These are phyloP conservation scores for Mortierella antarctica DNA, from an alignment of 192 early-diverging fungal species.

Conservation along the genomic window DNA sequence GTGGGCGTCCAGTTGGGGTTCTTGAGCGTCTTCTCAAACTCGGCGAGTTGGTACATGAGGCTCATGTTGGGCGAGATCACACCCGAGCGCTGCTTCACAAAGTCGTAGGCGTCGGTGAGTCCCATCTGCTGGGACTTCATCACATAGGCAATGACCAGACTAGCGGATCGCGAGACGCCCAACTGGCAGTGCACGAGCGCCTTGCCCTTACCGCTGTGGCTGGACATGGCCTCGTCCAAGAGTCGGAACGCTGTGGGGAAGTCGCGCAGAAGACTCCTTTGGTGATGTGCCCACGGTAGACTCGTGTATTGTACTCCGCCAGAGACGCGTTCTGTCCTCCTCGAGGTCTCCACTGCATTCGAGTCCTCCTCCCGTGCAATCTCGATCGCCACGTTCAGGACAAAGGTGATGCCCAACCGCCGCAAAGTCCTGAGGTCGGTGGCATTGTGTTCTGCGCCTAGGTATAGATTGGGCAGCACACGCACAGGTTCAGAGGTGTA, in stretches of 20 bases:
- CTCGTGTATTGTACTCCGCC: constrained; percentile 67
- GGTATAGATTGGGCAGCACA: constrained; percentile 75
- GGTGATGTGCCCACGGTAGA: constrained; percentile 78
- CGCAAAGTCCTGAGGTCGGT: constrained; percentile 61
- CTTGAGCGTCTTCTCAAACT: constrained; percentile 45
- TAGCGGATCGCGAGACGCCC: constrained; percentile 76
- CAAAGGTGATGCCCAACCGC: constrained; percentile 63
- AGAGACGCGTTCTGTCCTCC: background rate
- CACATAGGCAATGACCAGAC: constrained; percentile 74
- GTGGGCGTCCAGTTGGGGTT: background rate
- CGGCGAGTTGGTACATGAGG: constrained; percentile 50
- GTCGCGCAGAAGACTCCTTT: constrained; percentile 67
- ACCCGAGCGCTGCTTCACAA: constrained; percentile 46
- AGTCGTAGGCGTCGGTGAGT: constrained; percentile 66
- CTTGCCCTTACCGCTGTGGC: constrained; percentile 50
- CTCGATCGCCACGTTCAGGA: constrained; percentile 83
- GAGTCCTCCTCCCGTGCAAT: constrained; percentile 54
- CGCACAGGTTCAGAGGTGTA: constrained; percentile 68
- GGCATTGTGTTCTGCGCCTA: constrained; percentile 75
- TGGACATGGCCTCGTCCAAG: constrained; percentile 69
- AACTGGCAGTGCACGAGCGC: constrained; percentile 80
- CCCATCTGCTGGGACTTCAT: constrained; percentile 68
- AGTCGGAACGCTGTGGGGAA: constrained; percentile 70
- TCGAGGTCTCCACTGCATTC: constrained; percentile 1
- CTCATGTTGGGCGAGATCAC: constrained; percentile 53